phyloP scores from a whole-genome alignment of 2,329 filamentous ascomycete genomes.

The Aspergillus sp. region DNA sequence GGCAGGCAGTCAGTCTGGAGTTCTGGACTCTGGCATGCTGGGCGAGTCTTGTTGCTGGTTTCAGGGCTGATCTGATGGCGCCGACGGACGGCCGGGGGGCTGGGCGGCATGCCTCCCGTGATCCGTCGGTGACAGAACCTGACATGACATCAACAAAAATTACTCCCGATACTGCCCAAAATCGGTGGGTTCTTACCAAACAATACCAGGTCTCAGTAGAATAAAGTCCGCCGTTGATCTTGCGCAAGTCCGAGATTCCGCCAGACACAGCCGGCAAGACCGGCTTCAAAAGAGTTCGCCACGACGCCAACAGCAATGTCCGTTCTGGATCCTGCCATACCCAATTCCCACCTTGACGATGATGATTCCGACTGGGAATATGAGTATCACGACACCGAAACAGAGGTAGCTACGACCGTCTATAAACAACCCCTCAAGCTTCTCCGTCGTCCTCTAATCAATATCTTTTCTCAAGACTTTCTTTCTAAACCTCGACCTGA shows the following conservation, averaged over 20 bases:
- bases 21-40: not conserved
- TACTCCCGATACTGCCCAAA: not conserved
- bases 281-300: not conserved
- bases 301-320: slow-evolving; percentile 1
- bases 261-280: not conserved
- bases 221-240: not conserved
- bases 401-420: slow-evolving; percentile 43
- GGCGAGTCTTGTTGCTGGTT: not conserved
- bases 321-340: slow-evolving; percentile 25
- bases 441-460: not conserved
- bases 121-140: not conserved
- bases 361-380: slow-evolving; percentile 59
- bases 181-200: not conserved
- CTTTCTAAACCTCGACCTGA: slow-evolving; percentile 62
- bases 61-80: slow-evolving; percentile 9
- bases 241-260: not conserved
- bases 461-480: slow-evolving; percentile 46
- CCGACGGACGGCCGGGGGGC: too few relatives aligned
- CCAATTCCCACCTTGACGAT: slow-evolving; percentile 33
- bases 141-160: not conserved
- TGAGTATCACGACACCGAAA: slow-evolving; percentile 56
- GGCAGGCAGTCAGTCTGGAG: not conserved
- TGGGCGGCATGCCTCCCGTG: not conserved
- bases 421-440: not conserved
- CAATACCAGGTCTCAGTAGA: not conserved